Evolutionary conservation across 352 stramenopile species (phyloP), one percentile per base, ranked within the genome.

Genomic region (Globisporangium viniferum): DNA sequence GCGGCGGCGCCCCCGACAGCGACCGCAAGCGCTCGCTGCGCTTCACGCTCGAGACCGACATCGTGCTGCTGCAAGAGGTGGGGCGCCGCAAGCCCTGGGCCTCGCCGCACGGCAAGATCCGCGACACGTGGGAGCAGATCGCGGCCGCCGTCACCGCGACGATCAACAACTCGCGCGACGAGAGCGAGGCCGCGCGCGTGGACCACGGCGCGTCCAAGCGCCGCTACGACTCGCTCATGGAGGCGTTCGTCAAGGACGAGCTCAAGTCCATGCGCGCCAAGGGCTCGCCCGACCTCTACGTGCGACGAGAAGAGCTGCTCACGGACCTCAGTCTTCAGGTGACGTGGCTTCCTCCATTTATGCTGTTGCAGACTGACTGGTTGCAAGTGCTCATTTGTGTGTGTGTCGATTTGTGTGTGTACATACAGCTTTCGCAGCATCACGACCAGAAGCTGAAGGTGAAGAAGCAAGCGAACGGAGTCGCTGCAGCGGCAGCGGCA

Each of bases 211-310:
- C 63, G 18, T 68, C 39, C 27, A 68, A 68, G 54, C 63, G 63
- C 20, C 63, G 63, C 54, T 68, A 63, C 41, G 63, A 68, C 29
- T 44, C 62, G 20, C 63, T 68, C 55, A 68, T 68, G 63, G 63
- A 68, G 39, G 63, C 63, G 12, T 68, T 63, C 4, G 63, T 57
- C 36, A 68, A 68, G 33, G 63, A 68, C 29, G 63, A 68, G 39
- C 63, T 68, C 63, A 68, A 68, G 63, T 68, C 63, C 12, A 68
- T 68, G 63, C 63, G 63, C 41, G 63, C 63, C 20, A 68, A 68
- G 55, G 63, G 63, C 27, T 68, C 63, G 5, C 36, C 57, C 1
- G 63, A 68, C 27, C 63, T 68, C 36, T 68, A 68, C 35, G 39
- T 68, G 39, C 63, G 44, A 18, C 55, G 63, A 22, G 63, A 68